These are phyloP conservation scores for Ceratopteris richardii DNA, from an alignment of 75 land plant species.

Conservation along the genomic window DNA sequence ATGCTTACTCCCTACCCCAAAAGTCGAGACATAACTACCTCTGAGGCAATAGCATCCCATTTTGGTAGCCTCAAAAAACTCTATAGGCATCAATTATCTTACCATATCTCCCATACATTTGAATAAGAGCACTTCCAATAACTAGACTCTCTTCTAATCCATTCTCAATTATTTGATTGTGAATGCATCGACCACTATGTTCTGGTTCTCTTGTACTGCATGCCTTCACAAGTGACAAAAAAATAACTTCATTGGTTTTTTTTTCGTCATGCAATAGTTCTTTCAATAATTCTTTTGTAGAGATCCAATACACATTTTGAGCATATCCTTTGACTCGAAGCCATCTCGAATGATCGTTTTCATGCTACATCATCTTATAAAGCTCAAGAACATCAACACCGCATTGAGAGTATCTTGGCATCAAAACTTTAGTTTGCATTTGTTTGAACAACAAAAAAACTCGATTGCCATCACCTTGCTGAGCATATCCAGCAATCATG, in stretches of 20 bases:
- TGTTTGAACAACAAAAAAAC: conserved; percentile 13
- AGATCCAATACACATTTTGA: conserved; percentile 32
- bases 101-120: conserved; percentile 53
- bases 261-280: conserved; percentile 25
- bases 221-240: conserved; percentile 33
- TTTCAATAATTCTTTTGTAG: conserved; percentile 42
- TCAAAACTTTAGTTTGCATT: conserved; percentile 7
- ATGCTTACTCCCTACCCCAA: too few relatives aligned
- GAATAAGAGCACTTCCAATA: conserved; percentile 36
- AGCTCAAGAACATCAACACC: conserved; percentile 7
- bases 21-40: too few relatives aligned
- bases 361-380: conserved; percentile 10
- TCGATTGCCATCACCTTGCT: background rate
- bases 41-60: too few relatives aligned
- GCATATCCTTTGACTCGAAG: conserved; percentile 39
- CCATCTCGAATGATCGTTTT: conserved; percentile 20
- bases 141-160: conserved; percentile 11
- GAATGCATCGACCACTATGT: conserved; percentile 22
- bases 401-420: conserved; percentile 12
- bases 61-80: too few relatives aligned
- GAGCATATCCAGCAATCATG: too few relatives aligned
- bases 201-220: conserved; percentile 26
- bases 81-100: conserved; percentile 24
- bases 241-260: conserved; percentile 25
- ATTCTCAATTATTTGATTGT: conserved; percentile 13